phyloP scores from a whole-genome alignment of 208 protist genomes.

The Acanthamoeba pearcei region DNA sequence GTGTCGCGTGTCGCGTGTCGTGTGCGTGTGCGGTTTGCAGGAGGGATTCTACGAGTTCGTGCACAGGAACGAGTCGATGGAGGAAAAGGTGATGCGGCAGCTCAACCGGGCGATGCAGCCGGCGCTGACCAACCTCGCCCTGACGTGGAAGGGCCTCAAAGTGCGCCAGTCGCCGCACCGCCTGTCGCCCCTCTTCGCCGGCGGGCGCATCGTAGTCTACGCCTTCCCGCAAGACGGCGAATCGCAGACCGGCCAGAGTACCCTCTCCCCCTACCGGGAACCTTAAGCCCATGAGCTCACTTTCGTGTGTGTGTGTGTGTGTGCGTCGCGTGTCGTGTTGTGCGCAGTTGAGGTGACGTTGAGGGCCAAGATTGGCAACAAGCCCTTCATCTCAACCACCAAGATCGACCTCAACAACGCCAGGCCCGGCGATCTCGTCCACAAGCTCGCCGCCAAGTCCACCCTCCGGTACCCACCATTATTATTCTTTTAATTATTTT shows the following conservation, averaged over 20 bases:
- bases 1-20: too few relatives aligned
- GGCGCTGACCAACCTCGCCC: slow-evolving; percentile 76
- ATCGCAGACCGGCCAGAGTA: not conserved
- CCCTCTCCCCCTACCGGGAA: not conserved
- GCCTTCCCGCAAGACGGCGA: not conserved
- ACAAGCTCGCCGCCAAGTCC: slow-evolving; percentile 27
- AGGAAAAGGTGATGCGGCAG: slow-evolving; percentile 77
- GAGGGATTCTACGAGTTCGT: slow-evolving; percentile 79
- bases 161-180: slow-evolving; percentile 7
- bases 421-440: not conserved
- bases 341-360: not conserved
- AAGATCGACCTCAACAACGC: slow-evolving; percentile 3
- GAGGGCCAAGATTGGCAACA: slow-evolving; percentile 17
- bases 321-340: not conserved
- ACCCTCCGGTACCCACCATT: slow-evolving; percentile 17
- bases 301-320: too few relatives aligned
- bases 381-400: not conserved
- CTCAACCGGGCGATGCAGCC: slow-evolving; percentile 77
- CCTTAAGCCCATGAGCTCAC: too few relatives aligned
- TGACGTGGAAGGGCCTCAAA: slow-evolving; percentile 65
- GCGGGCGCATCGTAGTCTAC: slow-evolving; percentile 34
- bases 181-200: slow-evolving; percentile 1
- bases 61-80: slow-evolving; percentile 26
- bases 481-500: too few relatives aligned
- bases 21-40: not conserved